phyloP scores from a whole-genome alignment of 140 eudicot species.

The Ambrosia hybrid region DNA sequence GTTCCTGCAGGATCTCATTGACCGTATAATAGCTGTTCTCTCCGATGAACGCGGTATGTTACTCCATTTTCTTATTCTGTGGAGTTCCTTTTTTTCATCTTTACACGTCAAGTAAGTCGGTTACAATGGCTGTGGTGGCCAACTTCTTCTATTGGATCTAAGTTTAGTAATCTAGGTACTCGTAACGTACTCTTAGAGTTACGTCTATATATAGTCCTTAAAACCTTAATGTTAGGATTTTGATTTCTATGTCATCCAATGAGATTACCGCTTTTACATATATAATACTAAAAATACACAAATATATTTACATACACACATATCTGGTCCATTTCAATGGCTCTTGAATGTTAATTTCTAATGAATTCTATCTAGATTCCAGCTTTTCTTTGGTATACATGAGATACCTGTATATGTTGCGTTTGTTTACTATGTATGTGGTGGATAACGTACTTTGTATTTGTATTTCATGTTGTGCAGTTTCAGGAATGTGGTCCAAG shows the following conservation, averaged over 20 bases:
- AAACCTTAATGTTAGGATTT: slow-evolving; percentile 4
- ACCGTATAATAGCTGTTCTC: slow-evolving; percentile 66
- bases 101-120: not conserved
- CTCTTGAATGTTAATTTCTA: not conserved
- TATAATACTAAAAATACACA: not conserved
- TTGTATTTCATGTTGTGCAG: slow-evolving; percentile 41
- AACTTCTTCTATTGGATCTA: not conserved
- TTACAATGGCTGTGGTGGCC: not conserved
- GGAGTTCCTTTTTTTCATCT: not conserved
- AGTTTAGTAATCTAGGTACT: not conserved
- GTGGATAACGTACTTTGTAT: slow-evolving; percentile 2
- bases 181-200: not conserved
- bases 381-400: slow-evolving; percentile 5
- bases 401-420: not conserved
- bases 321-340: not conserved
- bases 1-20: slow-evolving; percentile 77
- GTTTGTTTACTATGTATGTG: not conserved
- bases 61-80: not conserved
- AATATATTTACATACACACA: no score
- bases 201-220: not conserved
- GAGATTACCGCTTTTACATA: not conserved
- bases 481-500: slow-evolving; percentile 84
- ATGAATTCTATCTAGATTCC: slow-evolving; percentile 8
- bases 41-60: slow-evolving; percentile 75
- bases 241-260: not conserved